These are phyloP conservation scores for Macrolepiota albuminosa DNA, from an alignment of 768 basidiomycete genomes.

Conservation along the genomic window DNA sequence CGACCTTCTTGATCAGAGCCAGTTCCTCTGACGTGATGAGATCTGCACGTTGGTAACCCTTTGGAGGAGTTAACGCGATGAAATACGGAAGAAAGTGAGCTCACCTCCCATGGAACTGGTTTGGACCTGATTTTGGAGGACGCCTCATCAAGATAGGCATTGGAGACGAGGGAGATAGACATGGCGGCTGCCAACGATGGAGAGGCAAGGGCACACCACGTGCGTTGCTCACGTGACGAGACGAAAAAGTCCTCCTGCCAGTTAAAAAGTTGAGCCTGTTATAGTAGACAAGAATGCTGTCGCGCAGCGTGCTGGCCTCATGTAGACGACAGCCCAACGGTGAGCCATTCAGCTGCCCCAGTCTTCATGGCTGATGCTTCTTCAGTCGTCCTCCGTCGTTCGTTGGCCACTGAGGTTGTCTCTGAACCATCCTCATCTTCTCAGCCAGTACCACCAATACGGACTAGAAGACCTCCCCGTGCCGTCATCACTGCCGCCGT, in stretches of 20 bases:
- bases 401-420: conserved; percentile 39
- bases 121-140: conserved; percentile 86
- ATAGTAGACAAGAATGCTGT: conserved; percentile 22
- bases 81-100: conserved; percentile 8
- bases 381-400: conserved; percentile 24
- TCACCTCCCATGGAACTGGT: conserved; percentile 95
- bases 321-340: conserved; percentile 27
- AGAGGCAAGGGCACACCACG: conserved; percentile 7
- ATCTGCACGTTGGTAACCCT: conserved; percentile 95
- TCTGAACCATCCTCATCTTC: conserved; percentile 16
- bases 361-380: conserved; percentile 1
- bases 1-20: conserved; percentile 83
- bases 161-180: conserved; percentile 76
- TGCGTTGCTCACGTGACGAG: conserved; percentile 5
- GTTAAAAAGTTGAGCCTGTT: conserved; percentile 4
- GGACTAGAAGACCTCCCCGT: conserved; percentile 15
- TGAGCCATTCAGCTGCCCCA: conserved; percentile 6
- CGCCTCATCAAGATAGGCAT: conserved; percentile 80
- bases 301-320: conserved; percentile 26
- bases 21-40: conserved; percentile 88
- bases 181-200: conserved; percentile 29
- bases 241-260: not conserved
- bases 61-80: conserved; percentile 13
- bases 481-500: conserved; percentile 52
- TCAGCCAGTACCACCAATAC: conserved; percentile 13